Evolutionary conservation across 2,329 filamentous ascomycete genomes (phyloP).

Genomic region (Fusarium chaquense): DNA sequence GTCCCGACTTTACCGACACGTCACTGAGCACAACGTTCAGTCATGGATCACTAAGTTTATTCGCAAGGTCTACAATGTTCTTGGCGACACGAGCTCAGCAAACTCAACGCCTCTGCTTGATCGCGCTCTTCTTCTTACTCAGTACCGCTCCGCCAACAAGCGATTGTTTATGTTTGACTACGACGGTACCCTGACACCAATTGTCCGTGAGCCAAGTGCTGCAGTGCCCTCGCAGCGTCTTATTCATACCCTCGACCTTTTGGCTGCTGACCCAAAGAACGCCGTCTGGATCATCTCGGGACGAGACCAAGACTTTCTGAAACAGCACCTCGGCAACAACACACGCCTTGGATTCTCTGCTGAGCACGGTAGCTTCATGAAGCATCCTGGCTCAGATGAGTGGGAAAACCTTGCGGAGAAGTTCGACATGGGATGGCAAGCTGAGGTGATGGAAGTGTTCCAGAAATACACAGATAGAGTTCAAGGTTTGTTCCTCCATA

Average conservation of each 20-base stretch:
- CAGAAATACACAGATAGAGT: constrained; percentile 89
- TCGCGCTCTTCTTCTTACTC: constrained; percentile 74
- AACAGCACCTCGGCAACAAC: constrained; percentile 93
- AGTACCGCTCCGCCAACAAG: constrained; percentile 80
- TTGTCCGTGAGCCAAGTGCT: constrained; percentile 89
- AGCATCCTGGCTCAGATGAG: constrained; percentile 77
- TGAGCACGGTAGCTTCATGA: constrained; percentile 96
- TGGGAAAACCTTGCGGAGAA: constrained; percentile 93
- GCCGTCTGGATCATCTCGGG: constrained; percentile 99
- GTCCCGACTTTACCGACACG: constrained; percentile 80
- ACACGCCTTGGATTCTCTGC: constrained; percentile 90
- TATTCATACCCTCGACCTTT: constrained; percentile 79
- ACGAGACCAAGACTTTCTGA: constrained; percentile 90
- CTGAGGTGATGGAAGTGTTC: constrained; percentile 85
- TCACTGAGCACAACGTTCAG: constrained; percentile 87
- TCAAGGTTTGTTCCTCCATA: constrained; percentile 68
- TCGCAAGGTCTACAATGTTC: constrained; percentile 80
- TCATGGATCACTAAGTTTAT: constrained; percentile 86
- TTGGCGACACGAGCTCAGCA: constrained; percentile 80
- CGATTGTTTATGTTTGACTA: constrained; percentile 99
- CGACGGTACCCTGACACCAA: constrained; percentile 94
- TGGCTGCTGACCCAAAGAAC: constrained; percentile 85
- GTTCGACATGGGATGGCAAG: constrained; percentile 93
- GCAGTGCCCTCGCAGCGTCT: constrained; percentile 89
- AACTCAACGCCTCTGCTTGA: constrained; percentile 87